These are phyloP conservation scores for Ceratocystis smalleyi DNA, from an alignment of 2,329 filamentous ascomycete genomes.

Conservation along the genomic window DNA sequence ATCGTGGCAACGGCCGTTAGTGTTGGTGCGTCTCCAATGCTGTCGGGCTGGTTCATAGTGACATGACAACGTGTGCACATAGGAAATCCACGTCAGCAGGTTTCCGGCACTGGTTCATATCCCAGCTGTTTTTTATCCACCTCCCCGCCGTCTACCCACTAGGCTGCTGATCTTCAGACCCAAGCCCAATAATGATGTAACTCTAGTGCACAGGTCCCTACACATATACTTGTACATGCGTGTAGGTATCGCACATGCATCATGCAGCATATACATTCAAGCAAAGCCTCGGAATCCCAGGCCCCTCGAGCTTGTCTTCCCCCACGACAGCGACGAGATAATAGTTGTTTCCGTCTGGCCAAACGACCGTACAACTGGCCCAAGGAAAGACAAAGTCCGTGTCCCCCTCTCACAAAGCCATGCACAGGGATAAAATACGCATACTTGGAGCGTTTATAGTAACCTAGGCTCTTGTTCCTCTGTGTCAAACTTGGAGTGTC, in stretches of 20 bases:
- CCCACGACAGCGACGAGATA: too few relatives aligned
- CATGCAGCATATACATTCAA: too few relatives aligned
- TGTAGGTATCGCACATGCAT: not conserved
- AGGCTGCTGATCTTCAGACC: not conserved
- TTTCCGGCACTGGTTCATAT: not conserved
- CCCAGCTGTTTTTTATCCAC: not conserved
- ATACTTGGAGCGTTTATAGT: not conserved
- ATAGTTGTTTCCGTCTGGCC: not conserved
- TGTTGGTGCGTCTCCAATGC: too few relatives aligned
- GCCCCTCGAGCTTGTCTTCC: too few relatives aligned
- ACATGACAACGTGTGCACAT: too few relatives aligned
- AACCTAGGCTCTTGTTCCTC: not conserved
- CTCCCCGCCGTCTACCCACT: not conserved
- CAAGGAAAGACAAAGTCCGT: not conserved
- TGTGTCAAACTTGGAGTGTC: not conserved
- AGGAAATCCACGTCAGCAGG: not conserved
- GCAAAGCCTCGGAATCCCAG: too few relatives aligned
- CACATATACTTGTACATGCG: not conserved
- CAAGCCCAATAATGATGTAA: not conserved
- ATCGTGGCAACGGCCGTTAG: too few relatives aligned
- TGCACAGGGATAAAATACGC: not conserved
- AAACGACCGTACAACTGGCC: not conserved
- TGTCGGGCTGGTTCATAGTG: too few relatives aligned
- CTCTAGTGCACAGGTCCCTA: not conserved
- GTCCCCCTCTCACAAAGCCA: not conserved